Percentiles rank a stretch among this genome's conserved stretches.
Conservation (phyloP, 2,329 filamentous ascomycete species). For the Chaetothyriales sp. region DNA sequence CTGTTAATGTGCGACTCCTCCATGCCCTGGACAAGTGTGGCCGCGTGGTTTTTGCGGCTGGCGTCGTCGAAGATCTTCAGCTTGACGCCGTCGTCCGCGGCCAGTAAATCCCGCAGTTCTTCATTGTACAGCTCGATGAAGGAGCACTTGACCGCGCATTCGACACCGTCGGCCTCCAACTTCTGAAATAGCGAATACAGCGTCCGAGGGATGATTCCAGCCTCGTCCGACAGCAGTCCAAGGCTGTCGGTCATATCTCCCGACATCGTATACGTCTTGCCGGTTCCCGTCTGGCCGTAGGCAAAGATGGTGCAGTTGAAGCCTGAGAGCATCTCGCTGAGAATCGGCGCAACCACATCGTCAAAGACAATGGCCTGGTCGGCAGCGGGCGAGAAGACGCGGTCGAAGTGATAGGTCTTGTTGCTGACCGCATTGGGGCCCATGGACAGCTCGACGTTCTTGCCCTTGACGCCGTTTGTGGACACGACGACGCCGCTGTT, state of each 20-base stretch:
- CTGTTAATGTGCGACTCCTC: conserved; percentile 87
- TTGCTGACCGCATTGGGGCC: conserved; percentile 84
- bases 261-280: conserved; percentile 99
- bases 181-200: conserved; percentile 76
- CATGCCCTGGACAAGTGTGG: conserved; percentile 91
- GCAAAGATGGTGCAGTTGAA: conserved; percentile 99
- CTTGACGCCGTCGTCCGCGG: conserved; percentile 67
- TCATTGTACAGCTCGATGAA: conserved; percentile 99
- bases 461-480: conserved; percentile 78
- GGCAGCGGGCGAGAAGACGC: conserved; percentile 87
- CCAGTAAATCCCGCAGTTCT: conserved; percentile 79
- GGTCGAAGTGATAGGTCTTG: conserved; percentile 93
- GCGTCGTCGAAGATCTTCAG: conserved; percentile 93
- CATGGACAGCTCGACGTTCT: conserved; percentile 75
- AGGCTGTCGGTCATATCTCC: conserved; percentile 85
- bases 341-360: conserved; percentile 81
- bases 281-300: conserved; percentile 94
- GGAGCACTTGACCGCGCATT: conserved; percentile 89
- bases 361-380: conserved; percentile 92
- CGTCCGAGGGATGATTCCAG: conserved; percentile 88
- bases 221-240: conserved; percentile 75
- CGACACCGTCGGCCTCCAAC: conserved; percentile 62
- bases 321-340: conserved; percentile 89
- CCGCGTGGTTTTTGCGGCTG: conserved; percentile 67
- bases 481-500: conserved; percentile 87